Conservation (phyloP, 148 eudicot species). For the Rhododendron williamsianum region DNA sequence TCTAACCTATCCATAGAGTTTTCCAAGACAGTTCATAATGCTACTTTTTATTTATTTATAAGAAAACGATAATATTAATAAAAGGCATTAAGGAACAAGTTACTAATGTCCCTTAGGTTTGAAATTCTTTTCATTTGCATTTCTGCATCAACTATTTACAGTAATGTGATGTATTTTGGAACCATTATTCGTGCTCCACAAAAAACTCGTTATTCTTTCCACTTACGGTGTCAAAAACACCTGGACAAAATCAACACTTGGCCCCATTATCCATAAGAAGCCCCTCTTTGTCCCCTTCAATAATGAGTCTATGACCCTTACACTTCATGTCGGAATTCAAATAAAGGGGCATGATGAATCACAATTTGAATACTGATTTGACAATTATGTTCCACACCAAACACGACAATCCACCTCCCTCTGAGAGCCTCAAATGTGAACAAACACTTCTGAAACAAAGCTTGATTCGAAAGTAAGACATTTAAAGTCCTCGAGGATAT, state of each 20-base stretch:
- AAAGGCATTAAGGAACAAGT: too few species aligned
- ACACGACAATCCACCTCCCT: background rate
- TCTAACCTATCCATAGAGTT: background rate
- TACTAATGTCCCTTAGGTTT: background rate
- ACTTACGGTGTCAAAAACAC: background rate
- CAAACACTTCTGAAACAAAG: background rate
- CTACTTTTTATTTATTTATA: background rate
- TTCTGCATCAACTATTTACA: background rate
- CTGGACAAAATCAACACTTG: background rate
- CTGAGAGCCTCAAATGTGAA: background rate
- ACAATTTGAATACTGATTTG: background rate
- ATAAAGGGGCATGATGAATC: background rate
- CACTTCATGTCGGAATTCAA: background rate
- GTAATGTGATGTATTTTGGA: background rate
- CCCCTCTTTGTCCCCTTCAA: background rate
- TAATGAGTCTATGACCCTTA: background rate
- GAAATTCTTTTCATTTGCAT: background rate
- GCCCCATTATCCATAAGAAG: background rate
- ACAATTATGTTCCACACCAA: background rate
- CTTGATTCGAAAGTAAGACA: background rate
- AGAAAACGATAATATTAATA: too few species aligned
- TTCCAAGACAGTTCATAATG: background rate
- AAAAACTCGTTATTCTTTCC: background rate
- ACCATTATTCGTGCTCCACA: background rate
- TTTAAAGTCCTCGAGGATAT: background rate